Percentiles rank a stretch among this genome's conserved stretches.
Conservation (phyloP, 768 basidiomycete genomes). For the Amanita pallidorosea region DNA sequence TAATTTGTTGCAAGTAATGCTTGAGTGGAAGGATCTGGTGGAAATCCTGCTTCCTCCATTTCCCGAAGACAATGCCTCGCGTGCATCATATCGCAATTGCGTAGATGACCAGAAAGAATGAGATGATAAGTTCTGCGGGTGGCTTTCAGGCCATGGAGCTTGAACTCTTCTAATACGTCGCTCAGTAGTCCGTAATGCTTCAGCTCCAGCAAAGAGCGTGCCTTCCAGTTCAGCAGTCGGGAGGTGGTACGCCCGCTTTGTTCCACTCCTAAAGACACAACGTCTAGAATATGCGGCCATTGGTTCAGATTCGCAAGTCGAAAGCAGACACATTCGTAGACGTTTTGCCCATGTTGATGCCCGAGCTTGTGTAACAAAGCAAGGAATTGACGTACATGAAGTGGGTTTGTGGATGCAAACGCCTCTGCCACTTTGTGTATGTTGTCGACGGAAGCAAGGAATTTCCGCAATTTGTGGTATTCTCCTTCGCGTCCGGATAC, state of each 20-base stretch:
- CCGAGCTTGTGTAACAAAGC: constrained; percentile 38
- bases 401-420: constrained; percentile 21
- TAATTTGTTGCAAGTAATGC: constrained; percentile 48
- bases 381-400: constrained; percentile 36
- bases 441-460: constrained; percentile 17
- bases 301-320: constrained; percentile 32
- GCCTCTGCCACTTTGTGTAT: constrained; percentile 20
- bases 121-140: constrained; percentile 59
- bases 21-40: constrained; percentile 46
- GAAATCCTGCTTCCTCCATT: constrained; percentile 50
- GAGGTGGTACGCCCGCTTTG: constrained; percentile 38
- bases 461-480: constrained; percentile 6
- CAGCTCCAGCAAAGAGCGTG: constrained; percentile 47
- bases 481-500: not conserved
- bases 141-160: constrained; percentile 31
- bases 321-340: constrained; percentile 47
- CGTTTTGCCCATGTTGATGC: constrained; percentile 35
- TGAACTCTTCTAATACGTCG: constrained; percentile 40
- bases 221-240: constrained; percentile 63
- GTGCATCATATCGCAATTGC: constrained; percentile 49
- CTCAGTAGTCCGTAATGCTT: constrained; percentile 36
- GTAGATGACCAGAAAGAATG: constrained; percentile 55
- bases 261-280: constrained; percentile 37
- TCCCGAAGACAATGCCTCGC: constrained; percentile 40
- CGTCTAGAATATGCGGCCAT: constrained; percentile 40